phyloP scores from a whole-genome alignment of 768 basidiomycete genomes.

The Termitomyces sp. region DNA sequence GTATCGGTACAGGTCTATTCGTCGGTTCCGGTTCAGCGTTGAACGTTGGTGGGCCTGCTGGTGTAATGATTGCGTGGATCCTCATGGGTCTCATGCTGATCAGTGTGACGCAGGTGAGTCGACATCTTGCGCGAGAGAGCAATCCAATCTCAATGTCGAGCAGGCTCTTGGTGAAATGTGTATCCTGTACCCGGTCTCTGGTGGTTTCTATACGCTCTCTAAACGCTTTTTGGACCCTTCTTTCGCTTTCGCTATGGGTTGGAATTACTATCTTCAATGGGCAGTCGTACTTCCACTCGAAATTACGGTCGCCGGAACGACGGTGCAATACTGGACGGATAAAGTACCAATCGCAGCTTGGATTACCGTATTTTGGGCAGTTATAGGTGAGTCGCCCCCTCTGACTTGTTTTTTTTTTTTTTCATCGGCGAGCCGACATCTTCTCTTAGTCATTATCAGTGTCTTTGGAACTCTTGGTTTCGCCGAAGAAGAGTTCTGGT shows the following conservation, averaged over 20 bases:
- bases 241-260: slow-evolving; percentile 45
- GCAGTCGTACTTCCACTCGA: slow-evolving; percentile 37
- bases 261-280: slow-evolving; percentile 46
- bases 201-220: slow-evolving; percentile 43
- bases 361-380: slow-evolving; percentile 39
- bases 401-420: no score
- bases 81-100: slow-evolving; percentile 43
- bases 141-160: background rate
- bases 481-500: slow-evolving; percentile 46
- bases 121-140: background rate
- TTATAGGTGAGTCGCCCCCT: slow-evolving; percentile 24
- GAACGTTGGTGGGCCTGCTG: slow-evolving; percentile 34
- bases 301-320: slow-evolving; percentile 39
- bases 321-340: slow-evolving; percentile 38
- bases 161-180: slow-evolving; percentile 46
- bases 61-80: slow-evolving; percentile 38
- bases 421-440: background rate
- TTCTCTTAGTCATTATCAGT: slow-evolving; percentile 27
- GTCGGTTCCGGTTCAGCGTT: slow-evolving; percentile 39
- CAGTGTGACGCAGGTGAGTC: slow-evolving; percentile 37
- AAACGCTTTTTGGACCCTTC: slow-evolving; percentile 41
- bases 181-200: slow-evolving; percentile 42
- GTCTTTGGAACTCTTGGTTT: slow-evolving; percentile 41
- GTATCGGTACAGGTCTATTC: slow-evolving; percentile 44
- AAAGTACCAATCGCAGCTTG: slow-evolving; percentile 34